Evolutionary conservation across 176 grass and related monocot species (phyloP).

Genomic region (Aegilops sharonensis): DNA sequence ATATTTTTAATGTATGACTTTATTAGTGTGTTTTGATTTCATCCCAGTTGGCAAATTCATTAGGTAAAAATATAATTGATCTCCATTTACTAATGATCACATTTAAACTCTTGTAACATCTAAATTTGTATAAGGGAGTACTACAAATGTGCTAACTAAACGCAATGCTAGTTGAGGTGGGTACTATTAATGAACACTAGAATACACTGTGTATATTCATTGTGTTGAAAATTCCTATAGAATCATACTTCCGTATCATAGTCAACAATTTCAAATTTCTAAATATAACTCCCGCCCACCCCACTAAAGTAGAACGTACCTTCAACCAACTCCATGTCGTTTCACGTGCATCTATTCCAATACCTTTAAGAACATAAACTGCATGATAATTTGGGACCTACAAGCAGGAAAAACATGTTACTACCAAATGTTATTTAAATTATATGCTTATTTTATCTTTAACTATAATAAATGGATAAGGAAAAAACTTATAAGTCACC

Average conservation of each 20-base stretch:
- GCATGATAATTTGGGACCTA: slow-evolving; percentile 74
- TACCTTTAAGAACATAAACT: slow-evolving; percentile 40
- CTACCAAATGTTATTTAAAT: not conserved
- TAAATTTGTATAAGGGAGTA: too few species aligned
- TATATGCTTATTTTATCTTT: not conserved
- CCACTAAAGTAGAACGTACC: slow-evolving; percentile 33
- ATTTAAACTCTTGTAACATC: too few species aligned
- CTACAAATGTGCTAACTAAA: too few species aligned
- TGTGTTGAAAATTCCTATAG: not conserved
- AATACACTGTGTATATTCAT: not conserved
- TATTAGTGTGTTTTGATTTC: too few species aligned
- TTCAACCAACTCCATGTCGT: slow-evolving; percentile 72
- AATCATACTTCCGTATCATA: not conserved
- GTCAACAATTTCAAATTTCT: not conserved
- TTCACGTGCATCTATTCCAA: slow-evolving; percentile 50
- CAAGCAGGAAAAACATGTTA: slow-evolving; percentile 16
- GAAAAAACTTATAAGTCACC: slow-evolving; percentile 20
- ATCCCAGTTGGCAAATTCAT: too few species aligned
- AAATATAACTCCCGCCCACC: not conserved
- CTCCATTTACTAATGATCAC: too few species aligned
- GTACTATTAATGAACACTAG: too few species aligned
- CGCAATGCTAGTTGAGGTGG: too few species aligned
- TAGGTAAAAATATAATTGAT: too few species aligned
- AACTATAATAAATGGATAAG: not conserved
- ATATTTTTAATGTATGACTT: too few species aligned